Conservation (phyloP, 768 basidiomycete genomes). For the Gautieria morchelliformis region DNA sequence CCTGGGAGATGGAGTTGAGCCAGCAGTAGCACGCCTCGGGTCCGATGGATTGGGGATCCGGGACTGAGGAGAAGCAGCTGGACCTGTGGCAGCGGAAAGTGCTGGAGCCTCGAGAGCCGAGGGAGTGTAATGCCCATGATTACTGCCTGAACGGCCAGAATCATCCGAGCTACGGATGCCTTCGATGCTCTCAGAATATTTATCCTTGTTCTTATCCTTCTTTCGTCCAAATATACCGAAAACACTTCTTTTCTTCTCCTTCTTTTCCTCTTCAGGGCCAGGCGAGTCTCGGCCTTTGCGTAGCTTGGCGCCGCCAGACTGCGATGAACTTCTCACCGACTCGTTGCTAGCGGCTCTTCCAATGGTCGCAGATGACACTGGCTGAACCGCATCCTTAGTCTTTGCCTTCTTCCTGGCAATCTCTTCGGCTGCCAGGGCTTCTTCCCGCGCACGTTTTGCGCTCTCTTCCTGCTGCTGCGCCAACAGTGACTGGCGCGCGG, state of each 20-base stretch:
- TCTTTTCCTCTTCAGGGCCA: conserved; percentile 35
- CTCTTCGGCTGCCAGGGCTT: conserved; percentile 36
- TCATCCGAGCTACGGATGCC: conserved; percentile 47
- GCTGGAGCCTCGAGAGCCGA: conserved; percentile 27
- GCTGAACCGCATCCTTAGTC: conserved; percentile 26
- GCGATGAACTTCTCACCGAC: conserved; percentile 5
- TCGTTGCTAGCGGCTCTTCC: conserved; percentile 22
- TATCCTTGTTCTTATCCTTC: conserved; percentile 66
- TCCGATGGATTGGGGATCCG: conserved; percentile 10
- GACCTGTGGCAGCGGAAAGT: not conserved
- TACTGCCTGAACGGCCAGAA: conserved; percentile 43
- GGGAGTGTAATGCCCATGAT: conserved; percentile 19
- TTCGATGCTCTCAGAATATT: conserved; percentile 35
- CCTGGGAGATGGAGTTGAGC: conserved; percentile 18
- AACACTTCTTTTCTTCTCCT: conserved; percentile 55
- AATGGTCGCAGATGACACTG: conserved; percentile 20
- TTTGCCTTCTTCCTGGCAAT: conserved; percentile 41
- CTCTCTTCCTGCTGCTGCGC: conserved; percentile 35
- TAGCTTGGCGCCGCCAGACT: conserved; percentile 23
- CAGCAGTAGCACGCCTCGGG: conserved; percentile 12
- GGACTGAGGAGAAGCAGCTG: conserved; percentile 24
- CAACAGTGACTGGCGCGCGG: conserved; percentile 20
- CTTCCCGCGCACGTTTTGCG: conserved; percentile 42
- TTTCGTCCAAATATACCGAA: conserved; percentile 71
- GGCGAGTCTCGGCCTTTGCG: conserved; percentile 35